Percentiles rank a stretch among this genome's conserved stretches.
These are phyloP conservation scores for Dacryopinax spathularia DNA, from an alignment of 768 basidiomycete genomes.

Conservation along the genomic window DNA sequence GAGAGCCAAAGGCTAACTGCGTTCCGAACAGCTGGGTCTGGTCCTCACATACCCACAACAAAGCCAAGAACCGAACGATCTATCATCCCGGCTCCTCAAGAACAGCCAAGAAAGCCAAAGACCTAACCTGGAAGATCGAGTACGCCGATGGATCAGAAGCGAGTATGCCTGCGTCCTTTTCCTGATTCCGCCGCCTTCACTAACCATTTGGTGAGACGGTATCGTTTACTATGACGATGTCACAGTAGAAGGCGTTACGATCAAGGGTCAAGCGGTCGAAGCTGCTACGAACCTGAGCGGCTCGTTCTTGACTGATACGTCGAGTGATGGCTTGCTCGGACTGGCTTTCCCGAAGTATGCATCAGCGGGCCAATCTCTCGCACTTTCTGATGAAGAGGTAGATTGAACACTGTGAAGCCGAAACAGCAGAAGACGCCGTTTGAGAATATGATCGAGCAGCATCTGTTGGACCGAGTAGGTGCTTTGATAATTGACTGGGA, in stretches of 20 bases:
- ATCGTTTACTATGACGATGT: slow-evolving; percentile 21
- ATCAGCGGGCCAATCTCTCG: neutral
- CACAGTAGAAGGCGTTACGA: slow-evolving; percentile 14
- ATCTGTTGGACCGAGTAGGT: slow-evolving; percentile 11
- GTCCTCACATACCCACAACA: slow-evolving; percentile 11
- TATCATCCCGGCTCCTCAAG: slow-evolving; percentile 19
- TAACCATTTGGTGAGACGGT: slow-evolving; percentile 14
- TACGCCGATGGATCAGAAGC: slow-evolving; percentile 12
- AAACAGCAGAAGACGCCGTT: slow-evolving; percentile 27
- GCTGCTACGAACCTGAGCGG: slow-evolving; percentile 24
- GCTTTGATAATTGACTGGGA: slow-evolving; percentile 14
- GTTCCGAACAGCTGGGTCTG: neutral
- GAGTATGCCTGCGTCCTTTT: too few species aligned
- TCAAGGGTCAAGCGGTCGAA: slow-evolving; percentile 28
- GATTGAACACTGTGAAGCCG: slow-evolving; percentile 28
- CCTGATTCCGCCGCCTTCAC: too few species aligned
- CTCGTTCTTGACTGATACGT: slow-evolving; percentile 24
- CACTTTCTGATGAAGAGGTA: neutral
- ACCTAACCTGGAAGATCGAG: slow-evolving; percentile 15
- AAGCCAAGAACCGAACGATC: slow-evolving; percentile 5
- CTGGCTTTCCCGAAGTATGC: slow-evolving; percentile 24
- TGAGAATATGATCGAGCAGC: slow-evolving; percentile 28
- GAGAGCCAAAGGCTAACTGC: slow-evolving; percentile 1
- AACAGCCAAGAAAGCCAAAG: slow-evolving; percentile 14
- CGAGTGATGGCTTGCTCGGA: slow-evolving; percentile 29